A percentile compares a stretch with the other conserved stretches of the same genome.
phyloP scores from a whole-genome alignment of 2,329 filamentous ascomycete genomes.

The Emmonsiellopsis sp. region DNA sequence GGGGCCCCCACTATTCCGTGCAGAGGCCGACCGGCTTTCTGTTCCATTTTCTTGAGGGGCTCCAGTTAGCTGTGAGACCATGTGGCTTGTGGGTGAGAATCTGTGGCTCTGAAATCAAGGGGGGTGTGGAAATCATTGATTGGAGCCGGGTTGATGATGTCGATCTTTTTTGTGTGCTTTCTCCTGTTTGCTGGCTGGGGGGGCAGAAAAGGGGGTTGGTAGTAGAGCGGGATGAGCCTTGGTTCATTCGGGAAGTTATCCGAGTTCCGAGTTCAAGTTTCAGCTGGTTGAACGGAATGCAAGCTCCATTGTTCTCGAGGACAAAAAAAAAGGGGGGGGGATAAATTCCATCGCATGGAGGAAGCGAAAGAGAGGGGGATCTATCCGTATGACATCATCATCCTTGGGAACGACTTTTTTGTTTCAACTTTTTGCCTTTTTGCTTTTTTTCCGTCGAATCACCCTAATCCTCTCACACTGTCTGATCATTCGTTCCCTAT shows the following conservation, averaged over 20 bases:
- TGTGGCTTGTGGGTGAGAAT: background rate
- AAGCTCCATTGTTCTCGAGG: no score
- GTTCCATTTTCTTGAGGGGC: no score
- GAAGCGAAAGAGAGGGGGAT: no score
- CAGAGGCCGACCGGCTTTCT: no score
- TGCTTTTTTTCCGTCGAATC: background rate
- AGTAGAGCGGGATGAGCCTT: constrained; percentile 1
- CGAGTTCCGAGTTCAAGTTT: background rate
- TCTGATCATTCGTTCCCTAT: background rate
- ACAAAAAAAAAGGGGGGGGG: no score
- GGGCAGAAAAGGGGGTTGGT: background rate
- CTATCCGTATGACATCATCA: background rate
- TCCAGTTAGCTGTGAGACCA: background rate
- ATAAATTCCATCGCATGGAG: no score
- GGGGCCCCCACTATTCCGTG: no score
- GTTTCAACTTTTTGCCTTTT: background rate
- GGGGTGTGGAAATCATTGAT: background rate
- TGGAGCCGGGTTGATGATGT: background rate
- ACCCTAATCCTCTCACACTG: background rate
- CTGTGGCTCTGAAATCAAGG: background rate
- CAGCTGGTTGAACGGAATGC: background rate
- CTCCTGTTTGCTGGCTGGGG: background rate
- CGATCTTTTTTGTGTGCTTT: background rate
- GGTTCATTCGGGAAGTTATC: background rate
- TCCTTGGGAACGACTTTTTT: background rate